These are phyloP conservation scores for Yamadazyma atlantica DNA, from an alignment of 1,139 yeast genomes.

Conservation along the genomic window DNA sequence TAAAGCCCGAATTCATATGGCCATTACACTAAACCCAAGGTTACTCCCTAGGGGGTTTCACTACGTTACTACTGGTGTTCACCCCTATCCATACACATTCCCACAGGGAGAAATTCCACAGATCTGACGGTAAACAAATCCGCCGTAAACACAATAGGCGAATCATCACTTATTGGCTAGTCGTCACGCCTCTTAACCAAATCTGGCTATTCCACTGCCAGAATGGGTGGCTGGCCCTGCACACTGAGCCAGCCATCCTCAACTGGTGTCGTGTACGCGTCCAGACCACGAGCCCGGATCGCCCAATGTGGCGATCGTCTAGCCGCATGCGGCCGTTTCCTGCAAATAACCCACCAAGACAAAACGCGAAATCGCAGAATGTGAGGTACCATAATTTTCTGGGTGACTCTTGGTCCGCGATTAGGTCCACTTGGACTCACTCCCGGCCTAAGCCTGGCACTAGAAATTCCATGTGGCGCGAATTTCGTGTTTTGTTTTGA, in stretches of 20 bases:
- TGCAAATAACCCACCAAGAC: neutral
- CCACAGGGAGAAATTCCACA: too few relatives aligned
- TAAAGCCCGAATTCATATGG: too few relatives aligned
- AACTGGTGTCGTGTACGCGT: neutral
- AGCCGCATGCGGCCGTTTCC: constrained; percentile 1
- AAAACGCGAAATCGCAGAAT: neutral
- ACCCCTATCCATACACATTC: too few relatives aligned
- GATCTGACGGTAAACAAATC: neutral
- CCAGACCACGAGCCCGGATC: neutral
- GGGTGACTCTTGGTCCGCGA: too few relatives aligned
- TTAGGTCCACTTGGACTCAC: too few relatives aligned
- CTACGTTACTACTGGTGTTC: too few relatives aligned
- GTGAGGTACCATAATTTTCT: too few relatives aligned
- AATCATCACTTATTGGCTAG: neutral
- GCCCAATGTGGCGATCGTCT: neutral
- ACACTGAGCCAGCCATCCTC: neutral
- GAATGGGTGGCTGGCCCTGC: neutral
- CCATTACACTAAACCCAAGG: too few relatives aligned
- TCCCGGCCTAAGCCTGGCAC: too few relatives aligned
- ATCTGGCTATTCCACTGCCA: neutral
- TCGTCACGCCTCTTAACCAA: neutral
- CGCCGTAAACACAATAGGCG: constrained; percentile 1
- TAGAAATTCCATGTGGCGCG: too few relatives aligned
- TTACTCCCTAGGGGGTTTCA: too few relatives aligned
- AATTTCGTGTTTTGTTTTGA: neutral